Evolutionary conservation across 2,329 filamentous ascomycete genomes (phyloP).

Genomic region (Coleophoma eucalyptorum): DNA sequence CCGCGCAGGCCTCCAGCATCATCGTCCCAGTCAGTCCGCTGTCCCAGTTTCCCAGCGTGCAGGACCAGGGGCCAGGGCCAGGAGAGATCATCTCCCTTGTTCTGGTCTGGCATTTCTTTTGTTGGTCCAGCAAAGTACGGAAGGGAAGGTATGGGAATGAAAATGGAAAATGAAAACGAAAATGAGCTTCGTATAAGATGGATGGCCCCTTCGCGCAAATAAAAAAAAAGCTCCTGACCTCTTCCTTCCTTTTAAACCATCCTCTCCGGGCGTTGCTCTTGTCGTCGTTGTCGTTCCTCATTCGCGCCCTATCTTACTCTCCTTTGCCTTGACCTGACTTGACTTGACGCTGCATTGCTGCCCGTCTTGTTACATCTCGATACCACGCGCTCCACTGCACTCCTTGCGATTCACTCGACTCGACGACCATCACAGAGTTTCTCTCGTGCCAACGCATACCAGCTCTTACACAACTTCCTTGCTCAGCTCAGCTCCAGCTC

Average conservation of each 20-base stretch:
- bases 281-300: neutral
- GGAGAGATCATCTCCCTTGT: conserved; percentile 19
- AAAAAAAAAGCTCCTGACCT: conserved; percentile 9
- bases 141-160: no score
- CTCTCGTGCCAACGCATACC: neutral
- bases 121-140: no score
- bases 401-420: neutral
- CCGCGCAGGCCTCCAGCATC: conserved; percentile 16
- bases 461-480: neutral
- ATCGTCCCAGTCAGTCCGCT: conserved; percentile 8
- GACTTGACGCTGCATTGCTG: neutral
- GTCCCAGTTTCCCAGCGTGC: conserved; percentile 7
- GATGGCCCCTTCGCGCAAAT: conserved; percentile 18
- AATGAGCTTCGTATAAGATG: conserved; percentile 23
- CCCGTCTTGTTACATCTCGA: no score
- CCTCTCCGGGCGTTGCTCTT: conserved; percentile 4
- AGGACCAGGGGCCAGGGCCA: conserved; percentile 13
- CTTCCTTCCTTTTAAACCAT: conserved; percentile 5
- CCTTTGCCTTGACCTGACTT: neutral
- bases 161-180: no score
- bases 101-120: neutral
- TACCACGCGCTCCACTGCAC: neutral
- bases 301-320: neutral
- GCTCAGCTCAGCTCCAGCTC: neutral
- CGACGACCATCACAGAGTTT: neutral